Evolutionary conservation across 345 rosid species (phyloP), one percentile per base, ranked within the genome.

Genomic region (Aquilaria malaccensis): DNA sequence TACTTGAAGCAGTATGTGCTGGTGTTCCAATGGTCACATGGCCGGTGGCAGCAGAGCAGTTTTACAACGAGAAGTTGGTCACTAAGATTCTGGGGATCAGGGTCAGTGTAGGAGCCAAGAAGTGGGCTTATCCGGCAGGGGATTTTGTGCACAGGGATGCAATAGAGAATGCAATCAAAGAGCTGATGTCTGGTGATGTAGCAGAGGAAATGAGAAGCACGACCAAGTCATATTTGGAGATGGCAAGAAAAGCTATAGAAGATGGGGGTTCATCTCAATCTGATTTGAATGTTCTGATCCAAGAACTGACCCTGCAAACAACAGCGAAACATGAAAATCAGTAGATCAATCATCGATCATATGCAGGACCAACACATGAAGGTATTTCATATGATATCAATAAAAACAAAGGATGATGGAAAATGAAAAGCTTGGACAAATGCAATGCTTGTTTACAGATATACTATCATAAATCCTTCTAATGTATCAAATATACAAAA

Each of bases 1-100:
- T 69, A 10, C 56, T 86, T 0, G 85, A 86, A 59, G 88, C 73
- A 0, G 66, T 83, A 2, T 57, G 74, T 2, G 82, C 77, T 0
- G 87, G 91, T 11, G 46, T 87, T 11, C 80, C 89, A 0, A 72
- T 83, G 83, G 79, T 83, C 14, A 76, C 81, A 0, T 86, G 89
- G 78, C 84, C 81, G 0, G 46, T 81, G 45, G 59, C 22, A 0
- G 81, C 85, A 0, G 85, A 80, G 61, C 87, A 86, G 68, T 79
- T 83, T 32, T 72, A 74, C 68, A 86, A 83, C 13, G 89, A 81
- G 71, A 81, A 74, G 64, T 49, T 83, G 15, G 58, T 83, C 37
- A 77, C 70, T 12, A 32, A 73, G 13, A 71, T 81, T 6, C 62
- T 83, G 33, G 71, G 55, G 45, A 70, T 68, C 30, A 89, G 85